Percentiles rank a stretch among this genome's conserved stretches.
Conservation (phyloP, 139 green algal species). For the Zygnema cylindricum region DNA sequence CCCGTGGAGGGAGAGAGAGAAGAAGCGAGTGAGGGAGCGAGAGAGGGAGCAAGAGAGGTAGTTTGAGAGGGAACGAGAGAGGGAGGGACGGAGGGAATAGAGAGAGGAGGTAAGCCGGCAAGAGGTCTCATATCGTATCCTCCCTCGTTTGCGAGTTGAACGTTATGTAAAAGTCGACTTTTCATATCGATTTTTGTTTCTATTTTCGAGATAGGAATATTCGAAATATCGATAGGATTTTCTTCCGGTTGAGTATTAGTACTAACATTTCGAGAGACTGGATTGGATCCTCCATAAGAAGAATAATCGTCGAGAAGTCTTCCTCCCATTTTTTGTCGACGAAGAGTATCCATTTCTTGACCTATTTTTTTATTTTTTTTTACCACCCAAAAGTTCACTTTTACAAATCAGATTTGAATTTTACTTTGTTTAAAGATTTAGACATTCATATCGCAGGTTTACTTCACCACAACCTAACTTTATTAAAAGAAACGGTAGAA, state of each 20-base stretch:
- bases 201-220: not conserved
- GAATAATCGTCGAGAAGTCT: not conserved
- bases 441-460: too few relatives aligned
- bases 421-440: too few relatives aligned
- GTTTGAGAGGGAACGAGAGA: not conserved
- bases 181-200: not conserved
- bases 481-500: too few relatives aligned
- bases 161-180: not conserved
- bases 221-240: not conserved
- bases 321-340: not conserved
- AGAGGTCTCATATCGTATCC: conserved; percentile 10
- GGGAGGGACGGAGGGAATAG: not conserved
- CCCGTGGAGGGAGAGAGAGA: not conserved
- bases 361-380: too few relatives aligned
- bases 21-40: not conserved
- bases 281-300: not conserved
- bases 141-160: not conserved
- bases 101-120: not conserved
- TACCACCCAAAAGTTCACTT: too few relatives aligned
- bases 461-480: too few relatives aligned
- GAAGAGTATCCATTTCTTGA: conserved; percentile 13
- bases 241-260: not conserved
- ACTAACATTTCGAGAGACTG: not conserved
- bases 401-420: too few relatives aligned
- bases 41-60: not conserved